phyloP scores from a whole-genome alignment of 306 rosid species.

The Prinsepia uniflora region DNA sequence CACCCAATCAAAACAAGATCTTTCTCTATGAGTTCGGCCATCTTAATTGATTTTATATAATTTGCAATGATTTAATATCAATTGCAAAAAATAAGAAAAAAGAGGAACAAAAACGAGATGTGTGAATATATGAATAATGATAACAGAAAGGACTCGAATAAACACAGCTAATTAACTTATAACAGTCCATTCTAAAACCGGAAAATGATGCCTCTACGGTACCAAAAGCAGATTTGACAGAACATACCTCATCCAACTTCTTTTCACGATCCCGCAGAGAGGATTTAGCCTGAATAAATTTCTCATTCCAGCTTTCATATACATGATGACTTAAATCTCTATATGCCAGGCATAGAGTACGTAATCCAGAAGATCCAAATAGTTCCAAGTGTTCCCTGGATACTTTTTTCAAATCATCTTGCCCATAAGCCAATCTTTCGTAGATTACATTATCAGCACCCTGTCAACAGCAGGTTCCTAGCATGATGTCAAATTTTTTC shows the following conservation, averaged over 20 bases:
- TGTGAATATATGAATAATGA: background rate
- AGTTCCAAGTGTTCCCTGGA: constrained; percentile 75
- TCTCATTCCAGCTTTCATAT: constrained; percentile 95
- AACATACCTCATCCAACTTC: constrained; percentile 89
- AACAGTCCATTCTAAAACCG: constrained; percentile 7
- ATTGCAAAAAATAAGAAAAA: background rate
- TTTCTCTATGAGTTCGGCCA: constrained; percentile 85
- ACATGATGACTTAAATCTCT: constrained; percentile 63
- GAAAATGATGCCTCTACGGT: background rate
- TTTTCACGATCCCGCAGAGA: constrained; percentile 87
- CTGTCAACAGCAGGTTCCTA: constrained; percentile 48
- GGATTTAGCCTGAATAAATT: constrained; percentile 90
- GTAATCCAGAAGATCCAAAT: constrained; percentile 84
- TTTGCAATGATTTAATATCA: background rate
- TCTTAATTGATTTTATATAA: constrained; percentile 50
- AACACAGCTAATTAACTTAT: background rate
- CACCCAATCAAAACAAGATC: constrained; percentile 86
- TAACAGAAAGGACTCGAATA: constrained; percentile 2
- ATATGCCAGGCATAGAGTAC: constrained; percentile 93
- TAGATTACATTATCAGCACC: constrained; percentile 92
- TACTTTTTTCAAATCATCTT: constrained; percentile 55
- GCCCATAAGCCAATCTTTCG: constrained; percentile 68
- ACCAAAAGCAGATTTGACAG: constrained; percentile 9
- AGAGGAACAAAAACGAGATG: background rate
- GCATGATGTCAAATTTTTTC: constrained; percentile 30